Conservation (phyloP, 1,284 basidiomycete genomes). For the Moesziomyces globuligerus region DNA sequence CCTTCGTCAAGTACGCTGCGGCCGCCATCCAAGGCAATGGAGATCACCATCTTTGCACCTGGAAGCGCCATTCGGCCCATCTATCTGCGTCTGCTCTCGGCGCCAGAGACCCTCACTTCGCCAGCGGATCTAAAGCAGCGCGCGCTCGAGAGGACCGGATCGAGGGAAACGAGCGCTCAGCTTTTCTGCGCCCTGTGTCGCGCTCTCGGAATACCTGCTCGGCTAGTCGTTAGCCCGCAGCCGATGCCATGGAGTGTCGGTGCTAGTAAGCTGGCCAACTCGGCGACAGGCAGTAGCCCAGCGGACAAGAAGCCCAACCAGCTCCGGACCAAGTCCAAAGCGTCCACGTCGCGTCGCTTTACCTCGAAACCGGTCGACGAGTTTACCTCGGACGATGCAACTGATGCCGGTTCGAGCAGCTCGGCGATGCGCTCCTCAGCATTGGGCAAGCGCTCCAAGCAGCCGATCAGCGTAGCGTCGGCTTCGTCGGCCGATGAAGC, state of each 20-base stretch:
- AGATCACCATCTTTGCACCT: slow-evolving; percentile 69
- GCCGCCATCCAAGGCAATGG: slow-evolving; percentile 53
- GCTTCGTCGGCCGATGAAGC: slow-evolving; percentile 19
- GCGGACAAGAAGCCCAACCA: slow-evolving; percentile 61
- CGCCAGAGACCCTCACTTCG: slow-evolving; percentile 77
- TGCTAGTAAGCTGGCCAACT: slow-evolving; percentile 60
- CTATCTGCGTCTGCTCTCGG: slow-evolving; percentile 69
- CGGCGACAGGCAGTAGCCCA: slow-evolving; percentile 39
- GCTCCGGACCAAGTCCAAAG: slow-evolving; percentile 16
- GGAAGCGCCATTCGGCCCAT: slow-evolving; percentile 51
- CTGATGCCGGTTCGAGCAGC: slow-evolving; percentile 11
- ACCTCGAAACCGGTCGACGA: slow-evolving; percentile 44
- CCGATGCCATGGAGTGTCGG: slow-evolving; percentile 81
- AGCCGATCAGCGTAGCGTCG: slow-evolving; percentile 16
- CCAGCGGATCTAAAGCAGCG: slow-evolving; percentile 90
- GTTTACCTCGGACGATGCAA: slow-evolving; percentile 53
- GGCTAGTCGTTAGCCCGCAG: slow-evolving; percentile 89
- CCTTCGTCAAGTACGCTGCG: slow-evolving; percentile 2
- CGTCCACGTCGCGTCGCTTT: slow-evolving; percentile 14
- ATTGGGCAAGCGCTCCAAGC: slow-evolving; percentile 6
- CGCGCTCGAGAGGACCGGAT: slow-evolving; percentile 80
- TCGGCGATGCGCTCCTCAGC: slow-evolving; percentile 15
- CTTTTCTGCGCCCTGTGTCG: slow-evolving; percentile 91
- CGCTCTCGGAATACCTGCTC: slow-evolving; percentile 83
- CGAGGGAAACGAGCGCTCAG: slow-evolving; percentile 86